Percentiles rank a stretch among this genome's conserved stretches.
Conservation (phyloP, 2,329 filamentous ascomycete genomes). For the Beauveria rudraprayagi region DNA sequence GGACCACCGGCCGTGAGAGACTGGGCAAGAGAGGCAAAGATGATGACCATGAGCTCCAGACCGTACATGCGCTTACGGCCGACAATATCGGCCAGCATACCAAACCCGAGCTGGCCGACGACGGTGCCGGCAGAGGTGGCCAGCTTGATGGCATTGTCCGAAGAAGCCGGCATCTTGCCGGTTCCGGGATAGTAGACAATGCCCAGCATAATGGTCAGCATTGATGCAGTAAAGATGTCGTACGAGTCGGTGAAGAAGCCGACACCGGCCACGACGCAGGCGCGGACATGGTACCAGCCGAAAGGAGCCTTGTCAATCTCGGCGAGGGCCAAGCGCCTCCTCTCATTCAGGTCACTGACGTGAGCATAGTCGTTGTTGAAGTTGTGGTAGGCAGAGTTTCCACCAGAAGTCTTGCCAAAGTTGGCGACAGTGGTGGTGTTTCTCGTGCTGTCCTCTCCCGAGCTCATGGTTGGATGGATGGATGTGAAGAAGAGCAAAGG, state of each 20-base stretch:
- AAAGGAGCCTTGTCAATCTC: slow-evolving; percentile 78
- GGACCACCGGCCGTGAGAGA: slow-evolving; percentile 56
- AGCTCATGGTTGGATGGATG: not conserved
- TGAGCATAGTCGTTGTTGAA: slow-evolving; percentile 65
- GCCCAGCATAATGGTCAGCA: slow-evolving; percentile 68
- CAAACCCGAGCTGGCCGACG: slow-evolving; percentile 73
- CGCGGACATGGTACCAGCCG: slow-evolving; percentile 76
- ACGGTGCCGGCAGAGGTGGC: slow-evolving; percentile 78
- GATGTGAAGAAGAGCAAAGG: slow-evolving; percentile 1
- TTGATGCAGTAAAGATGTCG: slow-evolving; percentile 70
- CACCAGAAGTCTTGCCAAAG: slow-evolving; percentile 46
- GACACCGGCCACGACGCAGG: slow-evolving; percentile 69
- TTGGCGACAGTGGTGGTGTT: slow-evolving; percentile 14
- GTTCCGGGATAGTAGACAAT: slow-evolving; percentile 61
- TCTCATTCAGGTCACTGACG: slow-evolving; percentile 66
- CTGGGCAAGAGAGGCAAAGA: slow-evolving; percentile 68
- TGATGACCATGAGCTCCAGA: slow-evolving; percentile 71
- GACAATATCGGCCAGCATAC: slow-evolving; percentile 67
- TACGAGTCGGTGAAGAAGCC: slow-evolving; percentile 88
- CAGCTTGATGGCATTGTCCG: slow-evolving; percentile 79
- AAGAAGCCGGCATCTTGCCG: slow-evolving; percentile 54
- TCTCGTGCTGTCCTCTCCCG: slow-evolving; percentile 1
- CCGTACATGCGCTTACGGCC: slow-evolving; percentile 69
- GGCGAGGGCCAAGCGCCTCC: slow-evolving; percentile 68
- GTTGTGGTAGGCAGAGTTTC: slow-evolving; percentile 67